Percentiles rank a stretch among this genome's conserved stretches.
Evolutionary conservation across 1,139 yeast species (phyloP).

Genomic region (Candida sanyaensis): DNA sequence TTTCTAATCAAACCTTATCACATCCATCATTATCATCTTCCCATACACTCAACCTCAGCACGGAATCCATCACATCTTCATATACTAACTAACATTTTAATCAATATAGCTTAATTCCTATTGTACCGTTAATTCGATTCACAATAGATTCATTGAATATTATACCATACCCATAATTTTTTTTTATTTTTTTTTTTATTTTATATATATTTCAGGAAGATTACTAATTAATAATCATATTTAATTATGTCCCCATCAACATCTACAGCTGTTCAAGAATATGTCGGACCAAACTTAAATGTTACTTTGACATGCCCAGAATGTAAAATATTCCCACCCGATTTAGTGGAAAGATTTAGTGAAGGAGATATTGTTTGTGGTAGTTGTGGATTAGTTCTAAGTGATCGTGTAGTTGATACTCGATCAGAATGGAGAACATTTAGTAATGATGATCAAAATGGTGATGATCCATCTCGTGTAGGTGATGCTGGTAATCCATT

Average conservation of each 20-base stretch:
- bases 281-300: conserved; percentile 72
- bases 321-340: conserved; percentile 94
- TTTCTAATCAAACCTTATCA: conserved; percentile 1
- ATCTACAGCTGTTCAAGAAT: conserved; percentile 23
- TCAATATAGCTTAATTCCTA: conserved; percentile 6
- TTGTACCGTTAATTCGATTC: conserved; percentile 18
- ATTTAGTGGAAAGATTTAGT: conserved; percentile 88
- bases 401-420: conserved; percentile 91
- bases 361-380: conserved; percentile 99
- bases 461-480: conserved; percentile 98
- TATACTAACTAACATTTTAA: conserved; percentile 1
- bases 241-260: conserved; percentile 10
- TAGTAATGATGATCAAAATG: conserved; percentile 94
- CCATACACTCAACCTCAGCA: not conserved
- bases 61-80: conserved; percentile 1
- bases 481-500: conserved; percentile 98
- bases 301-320: conserved; percentile 94
- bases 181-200: no score
- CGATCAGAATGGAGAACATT: conserved; percentile 99
- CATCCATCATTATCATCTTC: conserved; percentile 1
- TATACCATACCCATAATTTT: no score
- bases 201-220: no score
- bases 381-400: conserved; percentile 89
- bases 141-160: conserved; percentile 9
- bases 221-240: not conserved